These are phyloP conservation scores for Fusarium palustre DNA, from an alignment of 2,329 filamentous ascomycete species.

Conservation along the genomic window DNA sequence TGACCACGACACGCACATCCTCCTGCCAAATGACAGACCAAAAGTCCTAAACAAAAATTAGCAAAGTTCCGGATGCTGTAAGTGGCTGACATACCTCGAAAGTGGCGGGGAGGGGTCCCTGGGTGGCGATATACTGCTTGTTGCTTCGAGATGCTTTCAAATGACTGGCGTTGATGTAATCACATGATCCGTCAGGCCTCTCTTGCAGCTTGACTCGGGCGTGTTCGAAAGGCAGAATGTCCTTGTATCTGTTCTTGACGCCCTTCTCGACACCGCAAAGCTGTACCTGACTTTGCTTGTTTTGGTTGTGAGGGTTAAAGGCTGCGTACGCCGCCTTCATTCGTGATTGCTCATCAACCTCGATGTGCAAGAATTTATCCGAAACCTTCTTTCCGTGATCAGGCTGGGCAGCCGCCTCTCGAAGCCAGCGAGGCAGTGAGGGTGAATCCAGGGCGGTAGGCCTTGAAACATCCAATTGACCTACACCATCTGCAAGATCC, in stretches of 20 bases:
- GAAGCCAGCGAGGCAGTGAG: slow-evolving; percentile 81
- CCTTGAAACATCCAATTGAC: slow-evolving; percentile 74
- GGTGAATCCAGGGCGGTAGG: slow-evolving; percentile 60
- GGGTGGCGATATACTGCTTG: slow-evolving; percentile 94
- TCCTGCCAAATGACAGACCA: slow-evolving; percentile 99
- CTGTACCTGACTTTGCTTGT: slow-evolving; percentile 63
- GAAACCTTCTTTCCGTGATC: slow-evolving; percentile 86
- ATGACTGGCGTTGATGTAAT: slow-evolving; percentile 96
- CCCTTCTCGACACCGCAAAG: slow-evolving; percentile 96
- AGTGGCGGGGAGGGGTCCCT: slow-evolving; percentile 91
- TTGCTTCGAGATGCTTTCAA: slow-evolving; percentile 83
- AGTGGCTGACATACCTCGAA: slow-evolving; percentile 74
- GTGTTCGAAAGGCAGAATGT: slow-evolving; percentile 97
- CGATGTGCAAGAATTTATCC: slow-evolving; percentile 84
- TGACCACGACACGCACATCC: slow-evolving; percentile 93
- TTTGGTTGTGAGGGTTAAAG: slow-evolving; percentile 56
- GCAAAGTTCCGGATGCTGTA: slow-evolving; percentile 1
- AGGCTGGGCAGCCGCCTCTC: slow-evolving; percentile 70
- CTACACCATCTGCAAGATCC: slow-evolving; percentile 92
- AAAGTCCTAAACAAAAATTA: slow-evolving; percentile 76
- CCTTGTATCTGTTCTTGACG: slow-evolving; percentile 96
- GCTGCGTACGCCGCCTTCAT: slow-evolving; percentile 82
- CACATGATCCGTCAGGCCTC: slow-evolving; percentile 75
- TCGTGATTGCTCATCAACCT: slow-evolving; percentile 86
- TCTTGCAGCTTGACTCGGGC: slow-evolving; percentile 83